Base-by-base conservation (phyloP, 306 rosid genomes). In the Potentilla sterilis region DNA sequence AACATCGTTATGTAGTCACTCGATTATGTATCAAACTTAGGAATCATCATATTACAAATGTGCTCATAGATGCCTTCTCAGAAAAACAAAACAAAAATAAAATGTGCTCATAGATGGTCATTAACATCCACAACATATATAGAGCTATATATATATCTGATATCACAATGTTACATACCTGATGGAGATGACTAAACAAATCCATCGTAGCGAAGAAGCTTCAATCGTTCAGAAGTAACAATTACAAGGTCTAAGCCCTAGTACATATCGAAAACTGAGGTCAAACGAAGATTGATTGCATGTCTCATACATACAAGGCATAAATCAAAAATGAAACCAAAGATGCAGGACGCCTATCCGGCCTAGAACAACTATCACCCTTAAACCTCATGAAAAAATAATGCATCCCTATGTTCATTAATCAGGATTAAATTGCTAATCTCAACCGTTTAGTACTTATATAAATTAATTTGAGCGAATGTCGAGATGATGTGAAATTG, bases 241-340 rank as follows among this genome's bases (percentile, higher is more conserved):
- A 12, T 58, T 22, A 49, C 54, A 24, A 14, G 59, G 37, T 28
- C 14, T 9, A 37, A 2, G 40, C 40, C 40, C 3, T 37, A 10
- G 35, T 22, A 58, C 32, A 11, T n/a, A n/a, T n/a, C n/a, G 16
- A 58, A 62, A 14, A 62, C 41, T 4, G 28, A 37, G 67, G 47
- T 52, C 41, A 49, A 46, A 69, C 55, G 46, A 69, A 15, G 58
- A 22, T 69, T 28, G 57, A 69, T 22, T 44, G 73, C 58, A 46
- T 14, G 58, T 69, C 58, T 16, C n/a, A 18, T 44, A 46, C 19
- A 11, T 43, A 28, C 28, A 28, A 47, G 58, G 42, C 28, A 21
- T 9, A 21, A 12, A 7, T 46, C 15, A 42, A 46, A 4, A 34
- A 34, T 15, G 58, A 69, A 32, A 28, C 5, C 14, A 69, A 22